Evolutionary conservation across 1,284 basidiomycete genomes (phyloP).

Genomic region (Malassezia sp.): DNA sequence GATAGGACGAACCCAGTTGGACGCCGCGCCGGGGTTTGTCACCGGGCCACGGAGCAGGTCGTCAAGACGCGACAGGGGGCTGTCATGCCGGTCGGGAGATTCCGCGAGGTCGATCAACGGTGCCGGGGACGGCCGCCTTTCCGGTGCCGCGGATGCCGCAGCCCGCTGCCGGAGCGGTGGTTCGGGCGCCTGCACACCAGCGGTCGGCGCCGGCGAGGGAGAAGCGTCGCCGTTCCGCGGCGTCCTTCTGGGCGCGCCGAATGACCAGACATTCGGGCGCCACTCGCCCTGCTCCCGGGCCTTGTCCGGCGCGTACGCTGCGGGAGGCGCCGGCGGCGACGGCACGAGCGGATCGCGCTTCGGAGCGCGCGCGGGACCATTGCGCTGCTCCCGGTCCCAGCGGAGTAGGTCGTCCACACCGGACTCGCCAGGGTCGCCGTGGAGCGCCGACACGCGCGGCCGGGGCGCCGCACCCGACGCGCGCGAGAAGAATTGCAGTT

Average conservation of each 20-base stretch:
- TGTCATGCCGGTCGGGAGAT: neutral
- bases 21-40: conserved; percentile 35
- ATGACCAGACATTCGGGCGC: conserved; percentile 1
- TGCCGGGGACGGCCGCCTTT: no score
- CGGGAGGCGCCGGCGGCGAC: neutral
- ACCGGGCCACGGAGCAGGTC: conserved; percentile 36
- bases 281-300: neutral
- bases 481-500: conserved; percentile 22
- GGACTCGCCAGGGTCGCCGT: conserved; percentile 27
- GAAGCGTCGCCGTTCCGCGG: neutral
- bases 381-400: conserved; percentile 11
- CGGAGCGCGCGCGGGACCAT: no score
- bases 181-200: neutral
- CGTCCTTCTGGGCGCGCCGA: neutral
- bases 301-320: neutral
- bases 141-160: no score
- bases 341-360: conserved; percentile 6
- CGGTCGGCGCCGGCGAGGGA: neutral
- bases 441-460: conserved; percentile 10
- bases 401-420: conserved; percentile 36
- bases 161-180: neutral
- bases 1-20: conserved; percentile 42
- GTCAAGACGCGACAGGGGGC: no score
- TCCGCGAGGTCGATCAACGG: neutral
- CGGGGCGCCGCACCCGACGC: conserved; percentile 8